Conservation (phyloP, 2,329 filamentous ascomycete species). For the Aspergillus intermedius region DNA sequence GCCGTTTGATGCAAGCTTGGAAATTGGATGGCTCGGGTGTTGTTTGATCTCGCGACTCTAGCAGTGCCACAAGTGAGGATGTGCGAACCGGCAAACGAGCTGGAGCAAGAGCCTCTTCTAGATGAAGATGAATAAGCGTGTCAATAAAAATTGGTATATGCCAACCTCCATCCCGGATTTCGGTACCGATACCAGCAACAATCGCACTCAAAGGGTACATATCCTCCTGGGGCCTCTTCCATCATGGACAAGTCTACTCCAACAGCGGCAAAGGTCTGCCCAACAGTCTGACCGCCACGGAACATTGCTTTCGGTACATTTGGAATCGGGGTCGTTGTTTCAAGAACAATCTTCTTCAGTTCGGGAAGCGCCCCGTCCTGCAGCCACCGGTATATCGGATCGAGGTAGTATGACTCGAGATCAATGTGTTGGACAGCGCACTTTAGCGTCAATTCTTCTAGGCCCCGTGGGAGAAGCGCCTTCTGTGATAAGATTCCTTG, state of each 20-base stretch:
- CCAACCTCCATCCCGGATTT: neutral
- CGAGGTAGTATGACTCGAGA: neutral
- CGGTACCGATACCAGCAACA: neutral
- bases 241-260: neutral
- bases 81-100: neutral
- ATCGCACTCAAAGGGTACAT: neutral
- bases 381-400: neutral
- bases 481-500: neutral
- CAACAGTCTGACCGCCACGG: neutral
- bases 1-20: slow-evolving; percentile 20
- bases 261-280: neutral
- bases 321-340: neutral
- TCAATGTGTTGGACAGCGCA: neutral
- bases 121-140: neutral
- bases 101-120: neutral
- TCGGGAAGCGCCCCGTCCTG: neutral
- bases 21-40: slow-evolving; percentile 20
- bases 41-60: slow-evolving; percentile 11
- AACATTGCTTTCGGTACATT: neutral
- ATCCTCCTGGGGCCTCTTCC: neutral
- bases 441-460: neutral
- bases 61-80: slow-evolving; percentile 1
- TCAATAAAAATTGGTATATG: neutral
- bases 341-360: neutral
- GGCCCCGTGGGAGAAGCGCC: neutral